Base-by-base conservation (phyloP, 495 filamentous ascomycete species). In the Coniosporium apollinis region DNA sequence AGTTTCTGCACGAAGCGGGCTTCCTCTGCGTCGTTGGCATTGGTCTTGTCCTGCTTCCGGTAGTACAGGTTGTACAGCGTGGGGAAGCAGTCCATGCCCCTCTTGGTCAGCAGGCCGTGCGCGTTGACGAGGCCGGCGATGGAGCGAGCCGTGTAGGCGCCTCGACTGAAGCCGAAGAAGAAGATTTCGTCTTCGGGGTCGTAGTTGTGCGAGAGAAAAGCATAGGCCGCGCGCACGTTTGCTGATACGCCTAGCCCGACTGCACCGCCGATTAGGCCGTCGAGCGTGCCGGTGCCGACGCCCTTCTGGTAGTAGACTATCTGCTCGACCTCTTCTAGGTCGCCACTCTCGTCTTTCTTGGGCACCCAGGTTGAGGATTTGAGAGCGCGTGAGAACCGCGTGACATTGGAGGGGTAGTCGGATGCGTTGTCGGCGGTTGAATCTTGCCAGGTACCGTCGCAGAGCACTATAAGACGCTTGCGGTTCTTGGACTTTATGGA, bases 381-480 rank as follows among this genome's bases (percentile, higher is more conserved):
- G 40, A 61, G 55, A 22, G 56, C 56, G 25, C 57, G 51, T 15
- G 51, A 45, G 14, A 61, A 41, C 3, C 57, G 48, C 8, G 57
- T 58, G 20, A 61, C 52, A 38, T 61, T 61, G 36, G 44, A 49
- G 1, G 56, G 56, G n/a, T n/a, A n/a, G n/a, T n/a, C n/a, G n/a
- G n/a, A n/a, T n/a, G n/a, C n/a, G n/a, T n/a, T n/a, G n/a, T n/a
- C n/a, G n/a, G n/a, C n/a, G n/a, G n/a, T n/a, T n/a, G n/a, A n/a
- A n/a, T n/a, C n/a, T n/a, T n/a, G 10, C 33, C 33, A 35, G 5
- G 33, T 35, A 11, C 33, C 33, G 16, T 35, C 33, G 24, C 33
- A 35, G 33, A 20, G 11, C 5, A 35, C 33, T 20, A 35, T 22
- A 11, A 35, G 19, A 15, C 33, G 33, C 24, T 35, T 35, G n/a